phyloP scores from a whole-genome alignment of 176 grass and related monocot genomes.

The Carex parvula region DNA sequence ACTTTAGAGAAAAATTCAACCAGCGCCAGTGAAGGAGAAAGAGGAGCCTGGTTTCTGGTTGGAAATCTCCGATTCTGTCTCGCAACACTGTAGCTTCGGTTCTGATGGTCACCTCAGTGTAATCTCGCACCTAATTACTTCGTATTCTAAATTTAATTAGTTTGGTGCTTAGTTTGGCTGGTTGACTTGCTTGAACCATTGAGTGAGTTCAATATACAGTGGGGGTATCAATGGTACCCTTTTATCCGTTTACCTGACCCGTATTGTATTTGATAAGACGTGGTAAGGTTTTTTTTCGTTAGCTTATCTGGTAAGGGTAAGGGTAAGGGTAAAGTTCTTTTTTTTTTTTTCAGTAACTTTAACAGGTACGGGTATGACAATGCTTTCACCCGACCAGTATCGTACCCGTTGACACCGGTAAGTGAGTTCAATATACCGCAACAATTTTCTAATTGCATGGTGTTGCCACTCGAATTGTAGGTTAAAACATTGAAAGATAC shows the following conservation, averaged over 20 bases:
- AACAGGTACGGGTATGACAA: no score
- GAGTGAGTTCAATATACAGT: background rate
- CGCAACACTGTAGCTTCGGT: constrained; percentile 66
- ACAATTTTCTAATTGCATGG: background rate
- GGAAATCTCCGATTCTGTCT: constrained; percentile 82
- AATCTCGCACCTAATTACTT: constrained; percentile 8
- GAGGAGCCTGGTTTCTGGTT: constrained; percentile 50
- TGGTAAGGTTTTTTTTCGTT: no score
- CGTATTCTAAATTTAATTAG: background rate
- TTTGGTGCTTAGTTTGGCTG: background rate
- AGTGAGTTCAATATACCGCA: background rate
- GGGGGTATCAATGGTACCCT: no score
- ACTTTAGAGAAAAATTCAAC: constrained; percentile 22
- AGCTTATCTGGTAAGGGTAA: no score
- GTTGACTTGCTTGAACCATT: background rate
- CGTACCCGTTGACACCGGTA: no score
- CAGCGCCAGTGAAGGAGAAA: background rate
- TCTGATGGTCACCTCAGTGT: constrained; percentile 46
- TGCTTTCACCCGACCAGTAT: no score
- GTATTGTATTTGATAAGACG: no score
- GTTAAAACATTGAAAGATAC: constrained; percentile 72
- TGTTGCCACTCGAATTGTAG: constrained; percentile 36
- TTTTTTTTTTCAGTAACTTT: no score
- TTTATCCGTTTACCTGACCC: no score
- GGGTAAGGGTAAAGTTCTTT: no score